phyloP scores from a whole-genome alignment of 805 yeast species.

The Lachancea waltii region DNA sequence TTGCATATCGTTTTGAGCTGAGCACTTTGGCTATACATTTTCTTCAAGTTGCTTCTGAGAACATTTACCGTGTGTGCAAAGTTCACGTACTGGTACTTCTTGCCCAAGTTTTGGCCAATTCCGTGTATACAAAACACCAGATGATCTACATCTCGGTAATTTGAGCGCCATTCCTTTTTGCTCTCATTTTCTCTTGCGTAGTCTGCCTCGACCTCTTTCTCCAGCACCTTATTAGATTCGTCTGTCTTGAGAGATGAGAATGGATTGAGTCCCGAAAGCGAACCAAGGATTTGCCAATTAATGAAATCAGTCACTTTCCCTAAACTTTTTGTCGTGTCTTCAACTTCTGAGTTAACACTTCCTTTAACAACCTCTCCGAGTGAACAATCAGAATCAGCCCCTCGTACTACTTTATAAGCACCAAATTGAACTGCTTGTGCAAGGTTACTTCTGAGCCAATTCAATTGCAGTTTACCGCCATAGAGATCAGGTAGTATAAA shows the following conservation, averaged over 20 bases:
- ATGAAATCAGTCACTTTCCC: conserved; percentile 20
- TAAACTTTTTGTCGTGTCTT: conserved; percentile 12
- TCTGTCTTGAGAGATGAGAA: conserved; percentile 6
- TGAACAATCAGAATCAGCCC: conserved; percentile 30
- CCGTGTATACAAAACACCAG: conserved; percentile 90
- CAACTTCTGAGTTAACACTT: conserved; percentile 28
- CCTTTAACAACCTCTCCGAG: conserved; percentile 22
- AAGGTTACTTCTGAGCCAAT: conserved; percentile 33
- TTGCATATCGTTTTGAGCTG: conserved; percentile 39
- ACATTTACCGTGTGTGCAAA: conserved; percentile 79
- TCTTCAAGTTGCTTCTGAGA: conserved; percentile 52
- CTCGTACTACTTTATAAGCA: conserved; percentile 46
- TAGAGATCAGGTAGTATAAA: conserved; percentile 41
- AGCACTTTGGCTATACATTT: conserved; percentile 39
- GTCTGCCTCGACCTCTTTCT: conserved; percentile 47
- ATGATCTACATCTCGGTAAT: conserved; percentile 41
- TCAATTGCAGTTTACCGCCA: conserved; percentile 36
- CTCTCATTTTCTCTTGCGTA: conserved; percentile 42
- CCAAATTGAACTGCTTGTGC: conserved; percentile 37
- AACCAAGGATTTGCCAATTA: conserved; percentile 18
- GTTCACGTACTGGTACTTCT: conserved; percentile 70
- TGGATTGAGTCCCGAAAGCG: conserved; percentile 9
- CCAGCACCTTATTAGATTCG: conserved; percentile 31
- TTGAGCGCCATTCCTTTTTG: conserved; percentile 35
- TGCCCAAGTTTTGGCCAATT: conserved; percentile 83